Base-by-base conservation (phyloP, 1,284 basidiomycete species). In the Termitomyces sp. region DNA sequence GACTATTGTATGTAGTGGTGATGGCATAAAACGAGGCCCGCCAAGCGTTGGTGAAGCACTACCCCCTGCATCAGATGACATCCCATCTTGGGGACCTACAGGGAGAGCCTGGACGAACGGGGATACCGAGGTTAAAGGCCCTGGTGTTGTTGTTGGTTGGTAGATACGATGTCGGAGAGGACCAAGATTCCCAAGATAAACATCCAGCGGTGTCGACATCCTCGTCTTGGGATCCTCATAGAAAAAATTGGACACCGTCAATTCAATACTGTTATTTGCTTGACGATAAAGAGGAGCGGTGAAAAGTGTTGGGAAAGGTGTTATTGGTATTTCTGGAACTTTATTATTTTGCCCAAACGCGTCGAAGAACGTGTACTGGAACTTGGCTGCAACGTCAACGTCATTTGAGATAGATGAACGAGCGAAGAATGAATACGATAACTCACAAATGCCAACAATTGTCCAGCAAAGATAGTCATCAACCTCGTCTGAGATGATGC, bases 391-490 rank as follows among this genome's bases (percentile, higher is more conserved):
- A 58, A 53, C 10, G 3, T 53, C n/a, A n/a, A n/a, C n/a, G n/a
- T n/a, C n/a, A n/a, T n/a, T n/a, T 33, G 24, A 31, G 35, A 61
- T 54, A 52, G 9, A 30, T 10, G 28, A 30, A 30, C 28, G 8
- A 30, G 9, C 28, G 41, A 26, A 60, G 21, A 50, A 51, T 60
- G 10, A 42, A 52, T 34, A 49, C 48, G 49, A 64, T 55, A 81
- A 24, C 92, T 71, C 71, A 94, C 93, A 92, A 50, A 97, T 94
- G 46, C 94, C 91, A 56, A 94, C 91, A 59, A 97, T 93, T 8
- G 92, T 93, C 94, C 94, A 97, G 64, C 91, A 93, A 54, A 95
- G 78, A 72, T 91, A 93, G 66, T 97, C 94, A 64, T 96, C 92
- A 11, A 97, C 91, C 67, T 92, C 89, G 62, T 94, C 92, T 19